Evolutionary conservation across 179 eudicot species (phyloP).

Genomic region (Beta corolliflora): DNA sequence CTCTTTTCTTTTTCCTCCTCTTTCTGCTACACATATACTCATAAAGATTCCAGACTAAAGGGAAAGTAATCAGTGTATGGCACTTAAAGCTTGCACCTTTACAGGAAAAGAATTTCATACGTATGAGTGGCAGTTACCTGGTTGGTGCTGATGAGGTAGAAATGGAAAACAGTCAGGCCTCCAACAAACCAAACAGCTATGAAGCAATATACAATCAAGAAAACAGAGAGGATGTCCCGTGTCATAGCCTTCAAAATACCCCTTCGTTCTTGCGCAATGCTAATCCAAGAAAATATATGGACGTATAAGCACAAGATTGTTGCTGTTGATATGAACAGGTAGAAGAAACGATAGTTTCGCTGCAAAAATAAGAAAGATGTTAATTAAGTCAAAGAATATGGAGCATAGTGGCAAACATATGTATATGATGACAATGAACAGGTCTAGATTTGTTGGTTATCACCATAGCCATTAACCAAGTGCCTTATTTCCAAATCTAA

Average conservation of each 20-base stretch:
- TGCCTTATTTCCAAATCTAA: neutral
- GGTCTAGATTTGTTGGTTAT: neutral
- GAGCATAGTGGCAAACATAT: neutral
- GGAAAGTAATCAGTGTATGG: neutral
- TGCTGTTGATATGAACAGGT: slow-evolving; percentile 70
- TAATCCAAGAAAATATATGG: slow-evolving; percentile 62
- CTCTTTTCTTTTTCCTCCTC: neutral
- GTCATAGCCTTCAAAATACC: slow-evolving; percentile 58
- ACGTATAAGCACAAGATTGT: slow-evolving; percentile 78
- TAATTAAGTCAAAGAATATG: slow-evolving; percentile 17
- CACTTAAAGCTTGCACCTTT: neutral
- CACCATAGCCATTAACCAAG: neutral
- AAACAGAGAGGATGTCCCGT: slow-evolving; percentile 49
- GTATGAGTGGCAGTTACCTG: slow-evolving; percentile 46
- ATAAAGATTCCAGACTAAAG: neutral
- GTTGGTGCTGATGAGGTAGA: slow-evolving; percentile 65
- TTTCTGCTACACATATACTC: neutral
- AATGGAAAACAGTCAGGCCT: slow-evolving; percentile 65
- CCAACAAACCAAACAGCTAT: slow-evolving; percentile 75
- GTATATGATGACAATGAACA: neutral
- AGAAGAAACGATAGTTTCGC: slow-evolving; percentile 91
- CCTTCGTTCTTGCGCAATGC: slow-evolving; percentile 41
- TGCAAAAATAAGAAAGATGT: slow-evolving; percentile 44
- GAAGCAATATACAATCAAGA: slow-evolving; percentile 63
- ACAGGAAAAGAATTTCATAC: neutral